phyloP scores from a whole-genome alignment of 164 flowering plant genomes.

The Stephania yunnanensis region DNA sequence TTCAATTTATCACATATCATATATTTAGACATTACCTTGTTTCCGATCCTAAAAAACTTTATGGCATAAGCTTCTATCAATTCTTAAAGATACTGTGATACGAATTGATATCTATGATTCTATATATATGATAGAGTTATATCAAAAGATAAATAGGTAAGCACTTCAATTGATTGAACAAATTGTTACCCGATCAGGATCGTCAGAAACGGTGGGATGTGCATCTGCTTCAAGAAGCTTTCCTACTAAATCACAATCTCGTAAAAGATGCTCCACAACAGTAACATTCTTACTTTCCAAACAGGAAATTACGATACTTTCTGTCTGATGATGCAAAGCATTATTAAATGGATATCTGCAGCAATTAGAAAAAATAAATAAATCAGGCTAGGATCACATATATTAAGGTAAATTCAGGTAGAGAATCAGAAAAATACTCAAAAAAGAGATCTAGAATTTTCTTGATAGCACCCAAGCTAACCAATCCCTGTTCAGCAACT shows the following conservation, averaged over 20 bases:
- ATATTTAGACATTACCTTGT: not conserved
- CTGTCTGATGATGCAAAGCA: slow-evolving; percentile 87
- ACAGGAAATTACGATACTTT: slow-evolving; percentile 79
- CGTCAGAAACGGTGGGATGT: slow-evolving; percentile 44
- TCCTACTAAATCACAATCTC: slow-evolving; percentile 62
- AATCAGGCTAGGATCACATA: not conserved
- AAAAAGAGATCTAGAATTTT: slow-evolving; percentile 71
- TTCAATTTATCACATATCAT: not conserved
- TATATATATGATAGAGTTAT: not conserved
- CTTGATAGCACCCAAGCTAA: slow-evolving; percentile 63
- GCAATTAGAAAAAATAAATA: slow-evolving; percentile 3
- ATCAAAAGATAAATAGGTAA: not conserved
- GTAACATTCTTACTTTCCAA: slow-evolving; percentile 62
- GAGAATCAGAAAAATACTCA: slow-evolving; percentile 46
- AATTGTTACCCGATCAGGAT: slow-evolving; percentile 42
- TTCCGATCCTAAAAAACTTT: not conserved
- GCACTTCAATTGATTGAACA: not conserved
- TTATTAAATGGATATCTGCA: slow-evolving; percentile 92
- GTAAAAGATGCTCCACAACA: slow-evolving; percentile 64
- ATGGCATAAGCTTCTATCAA: not conserved
- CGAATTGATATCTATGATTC: not conserved
- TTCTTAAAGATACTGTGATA: not conserved
- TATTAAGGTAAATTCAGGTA: not conserved
- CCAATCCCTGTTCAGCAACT: slow-evolving; percentile 68
- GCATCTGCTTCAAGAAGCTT: slow-evolving; percentile 61